Conservation (phyloP, 495 filamentous ascomycete genomes). For the Hyaloscypha bicolor region DNA sequence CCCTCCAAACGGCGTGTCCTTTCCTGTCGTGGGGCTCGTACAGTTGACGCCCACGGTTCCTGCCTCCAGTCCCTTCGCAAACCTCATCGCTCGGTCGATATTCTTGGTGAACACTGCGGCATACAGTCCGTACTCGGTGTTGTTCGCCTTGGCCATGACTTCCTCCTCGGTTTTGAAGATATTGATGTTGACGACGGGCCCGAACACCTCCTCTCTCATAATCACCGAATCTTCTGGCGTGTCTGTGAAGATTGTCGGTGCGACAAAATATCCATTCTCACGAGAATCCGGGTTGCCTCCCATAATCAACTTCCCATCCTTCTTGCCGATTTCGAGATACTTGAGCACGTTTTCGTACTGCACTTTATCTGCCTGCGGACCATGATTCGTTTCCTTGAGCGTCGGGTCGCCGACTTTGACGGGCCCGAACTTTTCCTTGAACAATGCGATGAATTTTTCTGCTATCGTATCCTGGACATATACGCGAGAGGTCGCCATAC, state of each 20-base stretch:
- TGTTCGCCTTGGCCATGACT: slow-evolving; percentile 75
- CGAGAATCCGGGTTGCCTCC: slow-evolving; percentile 6
- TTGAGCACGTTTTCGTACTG: slow-evolving; percentile 62
- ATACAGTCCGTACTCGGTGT: slow-evolving; percentile 78
- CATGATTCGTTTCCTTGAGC: slow-evolving; percentile 82
- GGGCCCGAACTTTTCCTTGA: slow-evolving; percentile 46
- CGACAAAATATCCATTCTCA: slow-evolving; percentile 11
- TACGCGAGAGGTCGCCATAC: slow-evolving; percentile 76
- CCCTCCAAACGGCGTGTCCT: slow-evolving; percentile 32
- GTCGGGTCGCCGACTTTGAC: slow-evolving; percentile 89
- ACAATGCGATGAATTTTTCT: slow-evolving; percentile 17
- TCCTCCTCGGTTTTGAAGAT: slow-evolving; percentile 64
- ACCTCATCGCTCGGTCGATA: slow-evolving; percentile 69
- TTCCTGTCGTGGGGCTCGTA: slow-evolving; percentile 28
- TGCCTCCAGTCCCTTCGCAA: slow-evolving; percentile 74
- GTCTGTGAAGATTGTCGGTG: slow-evolving; percentile 24
- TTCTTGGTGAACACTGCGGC: slow-evolving; percentile 86
- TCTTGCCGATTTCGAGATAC: slow-evolving; percentile 62
- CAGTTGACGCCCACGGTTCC: slow-evolving; percentile 86
- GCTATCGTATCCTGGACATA: slow-evolving; percentile 26
- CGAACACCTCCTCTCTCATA: slow-evolving; percentile 62
- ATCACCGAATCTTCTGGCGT: slow-evolving; percentile 36
- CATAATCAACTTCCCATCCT: slow-evolving; percentile 56
- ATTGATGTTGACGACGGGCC: slow-evolving; percentile 54
- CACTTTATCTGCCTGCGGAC: slow-evolving; percentile 67